Evolutionary conservation across 148 eudicot genomes (phyloP).

Genomic region (Polygonum aviculare): DNA sequence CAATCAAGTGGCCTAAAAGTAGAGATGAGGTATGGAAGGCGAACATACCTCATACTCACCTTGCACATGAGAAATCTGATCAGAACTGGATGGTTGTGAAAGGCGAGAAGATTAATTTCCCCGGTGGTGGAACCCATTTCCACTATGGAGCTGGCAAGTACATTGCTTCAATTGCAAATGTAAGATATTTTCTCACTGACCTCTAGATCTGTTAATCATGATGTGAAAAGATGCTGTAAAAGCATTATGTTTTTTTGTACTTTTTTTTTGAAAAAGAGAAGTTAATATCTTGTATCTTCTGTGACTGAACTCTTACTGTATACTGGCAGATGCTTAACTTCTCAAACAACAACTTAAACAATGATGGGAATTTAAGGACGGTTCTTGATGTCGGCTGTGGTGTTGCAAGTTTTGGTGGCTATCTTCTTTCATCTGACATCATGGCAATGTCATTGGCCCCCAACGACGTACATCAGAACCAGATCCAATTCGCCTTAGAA

Average conservation of each 20-base stretch:
- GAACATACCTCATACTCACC: conserved; percentile 98
- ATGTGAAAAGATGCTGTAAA: neutral
- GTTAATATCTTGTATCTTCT: neutral
- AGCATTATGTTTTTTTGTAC: neutral
- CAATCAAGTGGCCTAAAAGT: conserved; percentile 98
- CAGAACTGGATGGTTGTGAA: conserved; percentile 99
- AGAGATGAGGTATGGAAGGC: conserved; percentile 99
- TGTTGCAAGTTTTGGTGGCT: conserved; percentile 99
- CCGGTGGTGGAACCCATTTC: conserved; percentile 99
- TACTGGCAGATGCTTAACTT: conserved; percentile 89
- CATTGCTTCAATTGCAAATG: conserved; percentile 87
- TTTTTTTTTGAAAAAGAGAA: neutral
- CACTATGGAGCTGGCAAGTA: conserved; percentile 98
- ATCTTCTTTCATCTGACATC: conserved; percentile 83
- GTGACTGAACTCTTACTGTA: conserved; percentile 10
- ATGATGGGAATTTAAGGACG: conserved; percentile 72
- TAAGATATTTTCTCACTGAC: conserved; percentile 24
- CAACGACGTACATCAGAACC: conserved; percentile 97
- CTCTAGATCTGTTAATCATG: neutral
- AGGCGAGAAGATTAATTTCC: conserved; percentile 83
- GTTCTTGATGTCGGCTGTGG: conserved; percentile 98
- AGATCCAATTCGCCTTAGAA: conserved; percentile 97
- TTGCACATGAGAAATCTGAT: conserved; percentile 96
- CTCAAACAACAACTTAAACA: conserved; percentile 54
- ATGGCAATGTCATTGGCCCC: conserved; percentile 94